Evolutionary conservation across 2,329 filamentous ascomycete species (phyloP).

Genomic region (Camptophora hylomeconis): DNA sequence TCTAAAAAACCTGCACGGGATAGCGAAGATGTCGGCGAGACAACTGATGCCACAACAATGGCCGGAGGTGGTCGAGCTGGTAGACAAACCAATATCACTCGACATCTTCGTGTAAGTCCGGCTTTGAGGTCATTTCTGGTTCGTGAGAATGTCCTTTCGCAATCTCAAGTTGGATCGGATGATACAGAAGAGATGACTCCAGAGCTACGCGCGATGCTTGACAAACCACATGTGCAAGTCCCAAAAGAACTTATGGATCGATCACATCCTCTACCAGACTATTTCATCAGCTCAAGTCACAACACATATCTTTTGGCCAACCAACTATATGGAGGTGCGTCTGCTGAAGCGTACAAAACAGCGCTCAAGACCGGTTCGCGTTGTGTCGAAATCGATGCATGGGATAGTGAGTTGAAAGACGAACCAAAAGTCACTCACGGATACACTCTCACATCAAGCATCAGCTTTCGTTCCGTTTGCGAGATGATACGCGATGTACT

Average conservation of each 20-base stretch:
- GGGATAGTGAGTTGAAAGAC: slow-evolving; percentile 14
- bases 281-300: slow-evolving; percentile 17
- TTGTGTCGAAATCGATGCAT: slow-evolving; percentile 18
- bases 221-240: slow-evolving; percentile 14
- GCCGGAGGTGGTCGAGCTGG: slow-evolving; percentile 13
- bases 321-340: slow-evolving; percentile 15
- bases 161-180: slow-evolving; percentile 10
- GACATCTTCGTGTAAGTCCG: slow-evolving; percentile 13
- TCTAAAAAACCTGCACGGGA: slow-evolving; percentile 6
- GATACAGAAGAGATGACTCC: slow-evolving; percentile 6
- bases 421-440: slow-evolving; percentile 18
- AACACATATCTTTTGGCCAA: slow-evolving; percentile 16
- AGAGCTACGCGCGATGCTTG: slow-evolving; percentile 8
- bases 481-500: slow-evolving; percentile 16
- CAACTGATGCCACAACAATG: slow-evolving; percentile 11
- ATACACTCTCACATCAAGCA: slow-evolving; percentile 14
- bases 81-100: slow-evolving; percentile 10
- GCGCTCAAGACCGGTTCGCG: slow-evolving; percentile 13
- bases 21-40: slow-evolving; percentile 14
- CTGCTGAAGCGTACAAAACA: slow-evolving; percentile 12
- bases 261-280: slow-evolving; percentile 15
- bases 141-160: slow-evolving; percentile 10
- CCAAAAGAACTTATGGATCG: slow-evolving; percentile 12
- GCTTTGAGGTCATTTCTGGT: slow-evolving; percentile 13
- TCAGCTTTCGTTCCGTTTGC: slow-evolving; percentile 15